Base-by-base conservation (phyloP, 1,284 basidiomycete species). In the Pascua guehoae region DNA sequence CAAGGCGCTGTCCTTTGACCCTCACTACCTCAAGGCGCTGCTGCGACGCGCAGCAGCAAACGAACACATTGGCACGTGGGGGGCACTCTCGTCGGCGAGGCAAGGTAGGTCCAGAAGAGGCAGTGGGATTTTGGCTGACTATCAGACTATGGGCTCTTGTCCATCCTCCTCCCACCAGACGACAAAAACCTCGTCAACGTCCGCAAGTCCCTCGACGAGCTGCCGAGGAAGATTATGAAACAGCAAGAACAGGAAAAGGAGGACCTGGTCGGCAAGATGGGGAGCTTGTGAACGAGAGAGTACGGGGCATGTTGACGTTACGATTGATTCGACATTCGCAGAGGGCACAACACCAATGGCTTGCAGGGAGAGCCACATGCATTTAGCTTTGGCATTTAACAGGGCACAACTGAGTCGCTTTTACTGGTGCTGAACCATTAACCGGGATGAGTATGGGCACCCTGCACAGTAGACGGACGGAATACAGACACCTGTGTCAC, bases 21-120 rank as follows among this genome's bases (percentile, higher is more conserved):
- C 91, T 10, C 73, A 78, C 14, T 96, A 98, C 71, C 73, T 88
- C 63, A 98, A 96, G 76, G 93, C 89, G 0, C 79, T 97, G 2
- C 89, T 92, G 69, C 81, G 95, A 63, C 85, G 95, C 16, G 92
- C 92, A 2, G 72, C 83, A 18, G 88, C 89, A 2, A 96, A 93
- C 70, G 90, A 93, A 62, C 80, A 82, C 40, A 79, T 97, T 37
- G 82, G 82, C 54, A 85, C 87, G 8, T 97, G 92, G 91, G 82
- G 88, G 8, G 86, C 89, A 4, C 80, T 97, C 11, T 81, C 85
- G 14, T 81, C 86, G 24, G 90, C 91, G 9, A 84, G 93, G 59
- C 56, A 51, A 39, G 24, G 24, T 32, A 32, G 24, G 24, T 32
- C 7, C 7, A 4, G 24, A 32, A 32, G 24, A 32, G 7, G 7